Evolutionary conservation across 1,284 basidiomycete genomes (phyloP), one percentile per base, ranked within the genome.

Genomic region (Sporisorium exsertum): DNA sequence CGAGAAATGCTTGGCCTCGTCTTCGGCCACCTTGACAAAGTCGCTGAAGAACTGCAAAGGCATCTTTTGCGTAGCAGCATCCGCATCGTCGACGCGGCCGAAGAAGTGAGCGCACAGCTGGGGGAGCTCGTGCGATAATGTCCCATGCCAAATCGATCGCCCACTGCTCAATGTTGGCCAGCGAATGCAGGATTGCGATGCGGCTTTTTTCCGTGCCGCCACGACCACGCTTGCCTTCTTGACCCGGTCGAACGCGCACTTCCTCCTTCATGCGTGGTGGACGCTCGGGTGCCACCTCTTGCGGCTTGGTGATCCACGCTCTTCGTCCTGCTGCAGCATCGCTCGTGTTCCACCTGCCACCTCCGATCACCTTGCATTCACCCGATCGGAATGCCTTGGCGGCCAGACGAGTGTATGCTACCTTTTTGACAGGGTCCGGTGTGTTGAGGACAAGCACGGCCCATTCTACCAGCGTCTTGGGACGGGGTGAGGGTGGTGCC

Each of bases 101-200:
- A 70, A 71, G 55, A 74, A 69, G 3, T 46, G 45, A 2, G 81
- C 82, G 29, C 73, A 81, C 18, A 84, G 71, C 27, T 72, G 60
- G 29, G n/a, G 80, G 78, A 13, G 72, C 81, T 15, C 93, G 90
- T 3, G 91, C 93, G 81, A 94, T 93, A 69, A 94, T 94, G 80
- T 86, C 84, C 69, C 82, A 85, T 2, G 86, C 83, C n/a, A 86
- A 73, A 58, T 86, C 84, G 33, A 86, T 83, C 18, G 94, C 94
- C 92, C 93, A 96, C 82, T 94, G 93, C 80, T 95, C 94, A 58
- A 96, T 94, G 83, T 94, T 94, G 1, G 94, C 93, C 5, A 95
- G 87, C 2, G 93, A 92, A 87, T 94, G 89, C 22, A 95, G 87
- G 90, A 94, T 90, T 5, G 91, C 89, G 3, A 92, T 91, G 22